Evolutionary conservation across 2,329 filamentous ascomycete species (phyloP), one percentile per base, ranked within the genome.

Genomic region (Neonectria faginata): DNA sequence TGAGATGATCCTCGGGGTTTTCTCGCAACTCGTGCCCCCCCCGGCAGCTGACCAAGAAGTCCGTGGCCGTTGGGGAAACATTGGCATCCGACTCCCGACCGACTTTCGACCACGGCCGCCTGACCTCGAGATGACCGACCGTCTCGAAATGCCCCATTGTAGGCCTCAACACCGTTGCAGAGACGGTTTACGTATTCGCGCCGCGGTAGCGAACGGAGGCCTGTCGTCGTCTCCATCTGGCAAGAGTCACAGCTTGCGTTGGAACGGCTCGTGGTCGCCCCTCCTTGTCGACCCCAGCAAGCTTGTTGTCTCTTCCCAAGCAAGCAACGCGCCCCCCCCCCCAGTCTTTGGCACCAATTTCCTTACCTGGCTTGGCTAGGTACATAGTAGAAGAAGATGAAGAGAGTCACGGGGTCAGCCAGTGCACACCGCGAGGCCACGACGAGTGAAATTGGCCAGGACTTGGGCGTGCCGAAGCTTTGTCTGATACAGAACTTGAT

Each of bases 241-340:
- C 12, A 64, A 61, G 69, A 73, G 67, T 70, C 70, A 67, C 56
- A 68, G 65, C 66, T 70, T 73, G 70, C 68, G 65, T 71, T 48
- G 44, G 44, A 18, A 39, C 12, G 44, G 14, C 18, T 42, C n/a
- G 39, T 42, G 6, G 39, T 47, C 11, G 36, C 48, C 50, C 52
- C 41, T 29, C 44, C 57, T n/a, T 9, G 6, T 33, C 47, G 14
- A 33, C 18, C 48, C 48, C 10, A 52, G 57, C 41, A 60, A 44
- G 27, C 44, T 18, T 48, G 54, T 47, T n/a, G 57, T 60, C 22
- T 14, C 44, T 60, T 60, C 33, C 20, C 36, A 52, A 50, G 45
- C 45, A 25, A 25, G 25, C 25, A 25, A 25, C n/a, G n/a, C n/a
- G n/a, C n/a, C n/a, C 2, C 22, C 45, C 53, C 47, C 11, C 47